phyloP scores from a whole-genome alignment of 2,329 filamentous ascomycete species.

The Exophiala sp. region DNA sequence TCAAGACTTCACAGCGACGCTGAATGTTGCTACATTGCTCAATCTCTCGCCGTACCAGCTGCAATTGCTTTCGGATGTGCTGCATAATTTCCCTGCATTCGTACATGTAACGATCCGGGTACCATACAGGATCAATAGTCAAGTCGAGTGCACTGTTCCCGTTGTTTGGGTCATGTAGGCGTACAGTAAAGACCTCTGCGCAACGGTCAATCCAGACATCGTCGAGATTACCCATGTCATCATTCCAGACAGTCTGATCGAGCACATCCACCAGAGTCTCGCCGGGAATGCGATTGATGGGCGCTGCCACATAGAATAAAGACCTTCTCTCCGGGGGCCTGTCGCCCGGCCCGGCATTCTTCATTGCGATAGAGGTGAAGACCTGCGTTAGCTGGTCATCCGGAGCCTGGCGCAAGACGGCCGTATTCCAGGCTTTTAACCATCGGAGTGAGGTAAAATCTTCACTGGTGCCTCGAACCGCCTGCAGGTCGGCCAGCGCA shows the following conservation, averaged over 20 bases:
- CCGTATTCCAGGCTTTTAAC: conserved; percentile 45
- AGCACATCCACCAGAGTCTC: conserved; percentile 50
- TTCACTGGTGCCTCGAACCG: conserved; percentile 33
- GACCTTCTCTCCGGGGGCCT: conserved; percentile 33
- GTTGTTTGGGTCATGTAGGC: conserved; percentile 36
- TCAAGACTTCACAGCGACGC: conserved; percentile 21
- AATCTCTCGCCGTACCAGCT: conserved; percentile 27
- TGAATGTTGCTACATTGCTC: conserved; percentile 20
- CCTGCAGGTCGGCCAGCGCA: conserved; percentile 43
- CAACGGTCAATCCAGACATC: conserved; percentile 45
- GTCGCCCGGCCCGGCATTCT: conserved; percentile 28
- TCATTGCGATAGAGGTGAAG: conserved; percentile 45
- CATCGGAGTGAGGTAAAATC: conserved; percentile 38
- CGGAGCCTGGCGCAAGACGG: conserved; percentile 40
- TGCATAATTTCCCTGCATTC: conserved; percentile 45
- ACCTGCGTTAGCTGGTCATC: conserved; percentile 40
- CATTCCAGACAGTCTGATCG: conserved; percentile 47
- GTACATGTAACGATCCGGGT: conserved; percentile 56
- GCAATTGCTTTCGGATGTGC: conserved; percentile 40
- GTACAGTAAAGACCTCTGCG: conserved; percentile 53
- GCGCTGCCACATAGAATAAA: conserved; percentile 37
- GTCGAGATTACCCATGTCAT: conserved; percentile 37
- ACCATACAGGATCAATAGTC: conserved; percentile 50
- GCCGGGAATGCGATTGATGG: conserved; percentile 35
- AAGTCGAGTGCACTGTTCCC: conserved; percentile 38